Evolutionary conservation across 352 stramenopile species (phyloP), one percentile per base, ranked within the genome.

Genomic region (Thalassiosira exigua): DNA sequence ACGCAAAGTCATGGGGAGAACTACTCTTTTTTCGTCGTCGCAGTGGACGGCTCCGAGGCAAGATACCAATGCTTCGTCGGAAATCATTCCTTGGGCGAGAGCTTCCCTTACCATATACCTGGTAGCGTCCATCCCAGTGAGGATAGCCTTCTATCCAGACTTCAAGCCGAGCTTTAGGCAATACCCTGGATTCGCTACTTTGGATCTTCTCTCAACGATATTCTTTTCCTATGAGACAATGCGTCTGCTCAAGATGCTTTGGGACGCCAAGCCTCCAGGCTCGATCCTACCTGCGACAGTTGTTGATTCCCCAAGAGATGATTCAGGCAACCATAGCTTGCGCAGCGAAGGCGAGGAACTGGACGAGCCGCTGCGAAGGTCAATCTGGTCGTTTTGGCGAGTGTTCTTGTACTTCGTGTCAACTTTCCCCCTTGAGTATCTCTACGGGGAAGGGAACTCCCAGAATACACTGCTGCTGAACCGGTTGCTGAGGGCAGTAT

Each of bases 391-490:
- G 12, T 66, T 24, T n/a, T 65, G 51, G 68, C 51, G 30, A 24
- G 52, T 86, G 17, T 51, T 76, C 0, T 50, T 86, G 30, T 68
- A 65, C 12, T 48, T 80, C 24, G 19, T 77, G 44, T 41, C 73
- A 4, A 80, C 79, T 4, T 51, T 82, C 41, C 79, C 79, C 3
- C 54, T 86, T 36, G 79, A 86, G 64, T 86, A 80, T 36, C 12
- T 81, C 22, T 29, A 59, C 29, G 5, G 4, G 26, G 33, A 39
- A 27, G 27, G n/a, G 22, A 39, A 66, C 32, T 54, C 33, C 33
- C 14, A 60, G 32, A 78, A 77, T 39, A 83, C 69, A 36, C 68
- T 75, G 17, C 62, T 87, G 60, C 12, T 81, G 19, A 89, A 89
- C 48, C 75, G 79, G 7, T 52, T 85, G 11, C 65, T 86, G 5